phyloP scores from a whole-genome alignment of 129 eudicot species.

The Flaveria bidentis region DNA sequence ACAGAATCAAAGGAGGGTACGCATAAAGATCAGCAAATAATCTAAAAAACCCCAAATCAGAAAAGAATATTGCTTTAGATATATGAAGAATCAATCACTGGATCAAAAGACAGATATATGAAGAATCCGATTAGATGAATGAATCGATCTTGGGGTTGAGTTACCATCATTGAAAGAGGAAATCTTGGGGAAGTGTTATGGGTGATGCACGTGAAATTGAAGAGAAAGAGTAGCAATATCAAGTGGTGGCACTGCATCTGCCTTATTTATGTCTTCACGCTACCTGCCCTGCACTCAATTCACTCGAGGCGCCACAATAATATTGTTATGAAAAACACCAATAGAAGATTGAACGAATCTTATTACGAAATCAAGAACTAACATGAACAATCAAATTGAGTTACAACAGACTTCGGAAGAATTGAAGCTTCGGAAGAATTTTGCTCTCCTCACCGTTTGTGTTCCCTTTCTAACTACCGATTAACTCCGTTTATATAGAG shows the following conservation, averaged over 20 bases:
- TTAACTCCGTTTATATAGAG: no score
- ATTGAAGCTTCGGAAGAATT: no score
- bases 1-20: background rate
- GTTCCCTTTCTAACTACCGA: no score
- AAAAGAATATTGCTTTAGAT: background rate
- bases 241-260: slow-evolving; percentile 27
- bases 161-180: slow-evolving; percentile 27
- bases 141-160: background rate
- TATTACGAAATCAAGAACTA: no score
- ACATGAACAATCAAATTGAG: no score
- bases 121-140: background rate
- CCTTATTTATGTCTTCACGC: slow-evolving; percentile 39
- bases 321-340: no score
- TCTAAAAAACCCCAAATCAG: background rate
- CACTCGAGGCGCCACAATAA: slow-evolving; percentile 1
- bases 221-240: background rate
- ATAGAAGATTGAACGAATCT: no score
- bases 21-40: background rate
- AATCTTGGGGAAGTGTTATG: slow-evolving; percentile 5
- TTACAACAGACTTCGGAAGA: no score
- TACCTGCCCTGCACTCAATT: slow-evolving; percentile 29
- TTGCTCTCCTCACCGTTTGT: no score
- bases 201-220: slow-evolving; percentile 33
- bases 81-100: background rate
- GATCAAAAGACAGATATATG: background rate